Percentiles rank a stretch among this genome's conserved stretches.
Conservation (phyloP, 371 early-diverging fungal species). For the Zychaea mexicana region DNA sequence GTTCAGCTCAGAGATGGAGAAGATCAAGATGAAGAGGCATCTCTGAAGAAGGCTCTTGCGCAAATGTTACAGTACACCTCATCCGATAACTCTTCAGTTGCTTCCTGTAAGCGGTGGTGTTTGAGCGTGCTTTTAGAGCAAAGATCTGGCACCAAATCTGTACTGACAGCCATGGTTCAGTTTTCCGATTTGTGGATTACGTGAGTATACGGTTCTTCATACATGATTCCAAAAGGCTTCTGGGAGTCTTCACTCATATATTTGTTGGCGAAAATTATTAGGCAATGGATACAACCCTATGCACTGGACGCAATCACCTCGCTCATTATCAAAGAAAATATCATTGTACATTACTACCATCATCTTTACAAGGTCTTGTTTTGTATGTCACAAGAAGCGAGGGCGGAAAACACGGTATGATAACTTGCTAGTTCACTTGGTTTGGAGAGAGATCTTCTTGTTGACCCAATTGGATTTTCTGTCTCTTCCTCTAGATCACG, state of each 20-base stretch:
- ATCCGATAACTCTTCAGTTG: neutral
- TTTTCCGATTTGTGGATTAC: conserved; percentile 37
- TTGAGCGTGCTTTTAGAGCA: conserved; percentile 7
- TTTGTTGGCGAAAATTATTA: conserved; percentile 2
- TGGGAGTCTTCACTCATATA: too few relatives aligned
- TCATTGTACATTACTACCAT: conserved; percentile 11
- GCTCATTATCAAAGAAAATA: conserved; percentile 14
- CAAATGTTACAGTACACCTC: neutral
- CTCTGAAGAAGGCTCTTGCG: neutral
- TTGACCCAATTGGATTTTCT: neutral
- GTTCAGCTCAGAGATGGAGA: too few relatives aligned
- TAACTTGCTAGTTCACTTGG: neutral
- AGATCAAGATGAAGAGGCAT: neutral
- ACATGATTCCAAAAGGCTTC: neutral
- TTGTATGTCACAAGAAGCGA: neutral
- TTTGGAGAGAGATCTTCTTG: too few relatives aligned
- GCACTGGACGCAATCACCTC: conserved; percentile 12
- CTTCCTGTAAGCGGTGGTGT: conserved; percentile 19
- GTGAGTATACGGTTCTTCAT: conserved; percentile 16
- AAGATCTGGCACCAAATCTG: conserved; percentile 24
- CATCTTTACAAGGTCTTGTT: conserved; percentile 4
- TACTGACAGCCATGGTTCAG: conserved; percentile 27
- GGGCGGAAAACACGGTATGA: neutral
- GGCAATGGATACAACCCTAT: conserved; percentile 16
- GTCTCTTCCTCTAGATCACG: neutral